phyloP scores from a whole-genome alignment of 345 rosid species.

The Hibiscus tridactylites region DNA sequence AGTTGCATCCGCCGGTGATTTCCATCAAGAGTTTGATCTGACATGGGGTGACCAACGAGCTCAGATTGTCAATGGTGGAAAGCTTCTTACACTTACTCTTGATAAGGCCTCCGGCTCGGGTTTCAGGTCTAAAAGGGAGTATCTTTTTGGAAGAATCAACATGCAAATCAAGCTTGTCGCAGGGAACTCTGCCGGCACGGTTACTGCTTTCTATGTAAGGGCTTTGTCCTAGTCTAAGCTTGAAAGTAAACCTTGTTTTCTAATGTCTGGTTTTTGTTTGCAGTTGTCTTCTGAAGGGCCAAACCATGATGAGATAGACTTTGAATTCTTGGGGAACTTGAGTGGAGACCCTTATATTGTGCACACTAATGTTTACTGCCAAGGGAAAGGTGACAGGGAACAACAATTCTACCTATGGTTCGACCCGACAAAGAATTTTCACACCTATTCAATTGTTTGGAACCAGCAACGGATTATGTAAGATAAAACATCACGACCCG shows the following conservation, averaged over 20 bases:
- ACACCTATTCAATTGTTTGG: constrained; percentile 59
- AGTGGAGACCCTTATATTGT: constrained; percentile 52
- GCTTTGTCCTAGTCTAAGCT: no score
- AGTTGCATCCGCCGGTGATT: constrained; percentile 17
- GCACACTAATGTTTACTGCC: constrained; percentile 55
- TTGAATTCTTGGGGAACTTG: constrained; percentile 58
- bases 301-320: constrained; percentile 59
- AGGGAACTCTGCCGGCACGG: constrained; percentile 29
- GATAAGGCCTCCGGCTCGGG: constrained; percentile 22
- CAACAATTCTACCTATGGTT: constrained; percentile 61
- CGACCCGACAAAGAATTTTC: constrained; percentile 53
- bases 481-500: background rate
- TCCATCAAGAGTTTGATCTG: constrained; percentile 12
- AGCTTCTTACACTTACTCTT: constrained; percentile 13
- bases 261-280: background rate
- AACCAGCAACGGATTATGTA: constrained; percentile 46
- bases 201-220: constrained; percentile 22
- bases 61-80: constrained; percentile 14
- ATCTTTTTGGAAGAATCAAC: constrained; percentile 17
- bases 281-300: constrained; percentile 43
- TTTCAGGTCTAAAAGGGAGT: constrained; percentile 17
- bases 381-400: constrained; percentile 55
- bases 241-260: background rate
- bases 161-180: constrained; percentile 22
- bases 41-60: constrained; percentile 22